Conservation (phyloP, 805 yeast species). For the Metschnikowia lunata region DNA sequence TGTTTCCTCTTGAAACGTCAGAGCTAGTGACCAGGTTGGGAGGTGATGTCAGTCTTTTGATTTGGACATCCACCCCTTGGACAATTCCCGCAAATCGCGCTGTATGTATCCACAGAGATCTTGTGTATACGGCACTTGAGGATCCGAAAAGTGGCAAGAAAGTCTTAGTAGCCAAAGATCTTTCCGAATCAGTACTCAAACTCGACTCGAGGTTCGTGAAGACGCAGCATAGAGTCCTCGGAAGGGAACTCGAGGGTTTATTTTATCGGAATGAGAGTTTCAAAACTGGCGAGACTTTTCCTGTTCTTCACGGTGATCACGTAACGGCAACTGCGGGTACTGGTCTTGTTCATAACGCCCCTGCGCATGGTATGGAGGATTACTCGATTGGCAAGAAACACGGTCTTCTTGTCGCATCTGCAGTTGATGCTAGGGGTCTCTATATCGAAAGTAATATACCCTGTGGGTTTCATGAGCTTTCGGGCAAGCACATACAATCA, state of each 20-base stretch:
- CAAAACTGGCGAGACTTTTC: constrained; percentile 34
- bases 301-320: constrained; percentile 74
- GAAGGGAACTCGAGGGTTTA: constrained; percentile 24
- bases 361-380: constrained; percentile 97
- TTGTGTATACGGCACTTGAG: constrained; percentile 50
- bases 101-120: constrained; percentile 59
- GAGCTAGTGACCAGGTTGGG: constrained; percentile 18
- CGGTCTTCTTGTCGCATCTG: constrained; percentile 60
- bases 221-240: constrained; percentile 14
- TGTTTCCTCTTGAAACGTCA: constrained; percentile 46
- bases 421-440: constrained; percentile 73
- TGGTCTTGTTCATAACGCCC: constrained; percentile 95
- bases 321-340: constrained; percentile 84
- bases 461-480: constrained; percentile 30
- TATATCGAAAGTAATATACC: constrained; percentile 52
- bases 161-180: constrained; percentile 53
- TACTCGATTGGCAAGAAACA: constrained; percentile 62
- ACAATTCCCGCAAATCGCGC: constrained; percentile 87
- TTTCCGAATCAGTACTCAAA: constrained; percentile 37
- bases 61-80: constrained; percentile 99
- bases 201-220: constrained; percentile 20
- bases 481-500: constrained; percentile 14
- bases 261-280: constrained; percentile 56
- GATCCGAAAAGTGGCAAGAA: constrained; percentile 32
- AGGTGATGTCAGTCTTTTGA: constrained; percentile 34